These are phyloP conservation scores for Clohesyomyces aquaticus DNA, from an alignment of 495 filamentous ascomycete species.

Conservation along the genomic window DNA sequence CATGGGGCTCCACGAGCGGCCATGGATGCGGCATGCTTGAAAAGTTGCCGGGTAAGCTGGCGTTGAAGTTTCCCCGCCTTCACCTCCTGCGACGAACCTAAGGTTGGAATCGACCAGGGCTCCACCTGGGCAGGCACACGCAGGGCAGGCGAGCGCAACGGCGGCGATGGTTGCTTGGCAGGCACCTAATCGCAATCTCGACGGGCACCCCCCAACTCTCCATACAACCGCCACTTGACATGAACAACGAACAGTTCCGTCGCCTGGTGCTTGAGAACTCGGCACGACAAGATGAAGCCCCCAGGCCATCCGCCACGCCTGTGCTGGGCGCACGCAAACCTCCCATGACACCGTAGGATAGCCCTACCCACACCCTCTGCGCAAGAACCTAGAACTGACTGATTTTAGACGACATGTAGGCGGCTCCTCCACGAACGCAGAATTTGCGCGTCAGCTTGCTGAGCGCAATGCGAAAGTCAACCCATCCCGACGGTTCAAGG, in stretches of 20 bases:
- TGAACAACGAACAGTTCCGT: slow-evolving; percentile 98
- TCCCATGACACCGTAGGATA: slow-evolving; percentile 52
- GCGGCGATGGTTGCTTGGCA: too few species aligned
- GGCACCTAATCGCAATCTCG: neutral
- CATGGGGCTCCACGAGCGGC: too few species aligned
- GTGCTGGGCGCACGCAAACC: slow-evolving; percentile 59
- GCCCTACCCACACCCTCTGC: too few species aligned
- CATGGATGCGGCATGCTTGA: too few species aligned
- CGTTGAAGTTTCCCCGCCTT: too few species aligned
- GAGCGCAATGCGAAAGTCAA: slow-evolving; percentile 66
- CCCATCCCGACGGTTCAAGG: slow-evolving; percentile 70
- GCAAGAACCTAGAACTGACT: slow-evolving; percentile 41
- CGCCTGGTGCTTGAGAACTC: slow-evolving; percentile 69
- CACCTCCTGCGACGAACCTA: too few species aligned
- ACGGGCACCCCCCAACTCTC: neutral
- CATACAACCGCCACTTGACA: slow-evolving; percentile 46
- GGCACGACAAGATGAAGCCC: slow-evolving; percentile 41
- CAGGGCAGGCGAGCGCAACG: too few species aligned
- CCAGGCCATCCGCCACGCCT: slow-evolving; percentile 35
- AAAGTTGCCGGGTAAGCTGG: too few species aligned
- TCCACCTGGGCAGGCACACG: too few species aligned
- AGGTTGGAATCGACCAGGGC: too few species aligned
- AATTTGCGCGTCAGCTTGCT: slow-evolving; percentile 85
- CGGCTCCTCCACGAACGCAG: slow-evolving; percentile 55
- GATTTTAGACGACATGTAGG: slow-evolving; percentile 65